phyloP scores from a whole-genome alignment of 148 eudicot genomes.

The Vaccinium corymbosum region DNA sequence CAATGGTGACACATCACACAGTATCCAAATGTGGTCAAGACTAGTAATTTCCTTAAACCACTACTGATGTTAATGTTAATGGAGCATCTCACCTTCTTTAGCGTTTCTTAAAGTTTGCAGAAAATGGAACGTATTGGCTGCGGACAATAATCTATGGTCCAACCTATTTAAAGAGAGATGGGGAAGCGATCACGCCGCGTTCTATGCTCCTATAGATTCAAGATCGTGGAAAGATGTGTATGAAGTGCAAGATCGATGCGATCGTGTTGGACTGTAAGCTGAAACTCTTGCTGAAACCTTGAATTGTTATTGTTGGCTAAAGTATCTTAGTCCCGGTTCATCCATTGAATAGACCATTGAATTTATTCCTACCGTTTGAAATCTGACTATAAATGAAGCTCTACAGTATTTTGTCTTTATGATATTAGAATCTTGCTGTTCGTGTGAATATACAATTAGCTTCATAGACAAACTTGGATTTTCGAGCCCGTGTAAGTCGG shows the following conservation, averaged over 20 bases:
- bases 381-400: background rate
- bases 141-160: conserved; percentile 67
- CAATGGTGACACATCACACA: too few species aligned
- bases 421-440: background rate
- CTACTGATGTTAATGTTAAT: background rate
- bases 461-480: background rate
- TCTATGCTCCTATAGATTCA: conserved; percentile 45
- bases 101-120: conserved; percentile 58
- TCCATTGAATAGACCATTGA: background rate
- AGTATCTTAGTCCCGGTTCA: background rate
- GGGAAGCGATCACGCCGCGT: conserved; percentile 57
- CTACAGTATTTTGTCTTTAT: background rate
- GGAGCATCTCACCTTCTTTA: background rate
- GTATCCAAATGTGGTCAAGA: too few species aligned
- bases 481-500: background rate
- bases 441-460: background rate
- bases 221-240: conserved; percentile 77
- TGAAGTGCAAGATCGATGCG: conserved; percentile 80
- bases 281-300: background rate
- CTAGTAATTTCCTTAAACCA: background rate
- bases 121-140: conserved; percentile 72
- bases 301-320: background rate
- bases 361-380: background rate
- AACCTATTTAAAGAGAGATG: conserved; percentile 64
- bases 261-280: conserved; percentile 82